Base-by-base conservation (phyloP, 1,284 basidiomycete species). In the Tylopilus sp. region DNA sequence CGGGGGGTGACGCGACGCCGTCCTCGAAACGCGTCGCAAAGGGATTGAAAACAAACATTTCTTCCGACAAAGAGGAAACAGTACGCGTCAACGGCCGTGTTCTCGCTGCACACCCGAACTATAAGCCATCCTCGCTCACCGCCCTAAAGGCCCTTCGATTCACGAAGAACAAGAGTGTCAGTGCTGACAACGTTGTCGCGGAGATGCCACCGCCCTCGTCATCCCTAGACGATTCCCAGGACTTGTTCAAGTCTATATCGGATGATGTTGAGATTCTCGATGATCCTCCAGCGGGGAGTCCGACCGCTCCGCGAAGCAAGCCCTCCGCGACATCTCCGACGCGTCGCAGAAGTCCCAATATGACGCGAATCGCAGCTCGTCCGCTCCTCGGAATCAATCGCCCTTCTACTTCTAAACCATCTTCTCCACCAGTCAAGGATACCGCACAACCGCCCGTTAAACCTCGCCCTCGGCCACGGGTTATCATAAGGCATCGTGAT, bases 131-230 rank as follows among this genome's bases (percentile, higher is more conserved):
- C 2, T 43, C 55, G 2, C 4, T 4, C 2, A 6, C 22, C 7
- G 19, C 19, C 5, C 0, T 65, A 35, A 64, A 64, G 56, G 2
- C 1, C 0, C 48, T 77, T 28, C 72, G 65, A n/a, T 79, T 79
- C 61, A 75, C 55, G 15, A 79, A 72, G 60, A 72, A 40, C 43
- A 64, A 53, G 59, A 35, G 1, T 11, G 10, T 15, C 1, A 31
- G 28, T 37, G 5, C 25, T 15, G 42, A 0, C 0, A 53, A 56
- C 13, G 5, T 25, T 10, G 41, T 43, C 2, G 22, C 43, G 25
- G 65, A 68, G 5, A 25, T 22, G 10, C 52, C 49, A 9, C 57
- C 60, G 19, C 62, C 52, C 2, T 62, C 62, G 7, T 71, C 58
- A 10, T 67, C 65, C n/a, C 39, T 58, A 25, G 48, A 43, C 52